phyloP scores from a whole-genome alignment of 768 basidiomycete genomes.

The Termitomyces sp. region DNA sequence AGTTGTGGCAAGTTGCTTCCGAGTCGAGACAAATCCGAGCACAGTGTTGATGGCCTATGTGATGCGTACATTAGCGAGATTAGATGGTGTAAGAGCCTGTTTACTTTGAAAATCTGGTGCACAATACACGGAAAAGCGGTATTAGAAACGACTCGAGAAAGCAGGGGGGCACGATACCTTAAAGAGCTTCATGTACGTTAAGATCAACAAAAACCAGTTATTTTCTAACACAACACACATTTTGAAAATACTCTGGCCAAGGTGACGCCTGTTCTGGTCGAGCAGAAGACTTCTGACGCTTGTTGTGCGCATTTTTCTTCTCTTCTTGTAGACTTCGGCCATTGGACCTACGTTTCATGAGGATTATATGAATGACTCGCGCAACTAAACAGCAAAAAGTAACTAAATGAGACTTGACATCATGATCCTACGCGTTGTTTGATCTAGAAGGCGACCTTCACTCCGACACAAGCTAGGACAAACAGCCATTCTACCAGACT shows the following conservation, averaged over 20 bases:
- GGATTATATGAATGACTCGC: not conserved
- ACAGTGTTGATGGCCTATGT: constrained; percentile 86
- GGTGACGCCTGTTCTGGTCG: constrained; percentile 1
- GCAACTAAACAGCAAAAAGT: not conserved
- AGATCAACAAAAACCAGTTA: not conserved
- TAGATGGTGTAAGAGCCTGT: not conserved
- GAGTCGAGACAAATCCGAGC: constrained; percentile 77
- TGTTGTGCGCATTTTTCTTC: constrained; percentile 1
- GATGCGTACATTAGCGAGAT: not conserved
- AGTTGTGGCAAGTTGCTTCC: constrained; percentile 75
- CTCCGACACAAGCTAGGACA: not conserved
- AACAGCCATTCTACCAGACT: not conserved
- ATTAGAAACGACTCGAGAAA: not conserved
- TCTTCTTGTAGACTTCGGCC: not conserved
- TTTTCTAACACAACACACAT: constrained; percentile 20
- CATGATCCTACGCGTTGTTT: constrained; percentile 3
- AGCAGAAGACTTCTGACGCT: not conserved
- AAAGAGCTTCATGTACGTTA: constrained; percentile 22
- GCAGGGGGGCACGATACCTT: not conserved
- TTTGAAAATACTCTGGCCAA: constrained; percentile 66
- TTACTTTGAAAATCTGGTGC: constrained; percentile 6
- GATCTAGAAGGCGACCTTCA: not conserved
- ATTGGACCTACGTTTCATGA: constrained; percentile 13
- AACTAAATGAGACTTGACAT: not conserved
- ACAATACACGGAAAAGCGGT: not conserved